Base-by-base conservation (phyloP, 345 rosid genomes). In the Boechera divaricarpa region DNA sequence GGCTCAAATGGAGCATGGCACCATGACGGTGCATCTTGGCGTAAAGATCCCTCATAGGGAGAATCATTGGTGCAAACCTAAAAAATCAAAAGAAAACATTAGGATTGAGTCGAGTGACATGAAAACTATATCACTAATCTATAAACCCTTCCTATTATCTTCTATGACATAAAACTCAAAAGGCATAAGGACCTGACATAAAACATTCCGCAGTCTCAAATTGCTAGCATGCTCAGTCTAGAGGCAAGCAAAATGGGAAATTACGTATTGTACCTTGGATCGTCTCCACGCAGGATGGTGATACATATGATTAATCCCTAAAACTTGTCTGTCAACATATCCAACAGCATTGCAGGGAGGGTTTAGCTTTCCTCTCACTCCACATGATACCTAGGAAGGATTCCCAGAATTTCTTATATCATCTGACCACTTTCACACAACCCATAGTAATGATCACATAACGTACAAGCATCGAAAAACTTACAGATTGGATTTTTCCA, bases 341-440 rank as follows among this genome's bases (percentile, higher is more conserved):
- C 96, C 97, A 62, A 81, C 93, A 32, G 93, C 98, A 74, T 94
- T 94, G 66, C 98, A 94, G 36, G 97, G 89, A 82, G 97, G 93
- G 75, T 88, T 84, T 33, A 94, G 79, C 67, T 87, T 88, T 81
- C 92, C 97, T 79, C 97, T 86, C 64, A 85, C 87, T 21, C 85
- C 86, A 72, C 97, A 94, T 45, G 79, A 33, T 53, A 94, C 97
- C 98, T 94, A 81, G 35, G 54, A 81, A 45, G 48, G 49, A 47
- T 18, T 56, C 8, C 16, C 57, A 7, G 1, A 58, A 10, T 12
- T 13, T 39, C 9, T 18, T 29, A 49, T 29, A 52, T 24, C 3
- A 67, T 49, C 60, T 63, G 2, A 47, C 59, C 63, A 60, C 29
- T 0, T 41, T 18, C 0, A 74, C 74, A 60, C 18, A 48, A 58